Evolutionary conservation across 192 early-diverging fungal species (phyloP).

Genomic region (Thamnidium elegans): DNA sequence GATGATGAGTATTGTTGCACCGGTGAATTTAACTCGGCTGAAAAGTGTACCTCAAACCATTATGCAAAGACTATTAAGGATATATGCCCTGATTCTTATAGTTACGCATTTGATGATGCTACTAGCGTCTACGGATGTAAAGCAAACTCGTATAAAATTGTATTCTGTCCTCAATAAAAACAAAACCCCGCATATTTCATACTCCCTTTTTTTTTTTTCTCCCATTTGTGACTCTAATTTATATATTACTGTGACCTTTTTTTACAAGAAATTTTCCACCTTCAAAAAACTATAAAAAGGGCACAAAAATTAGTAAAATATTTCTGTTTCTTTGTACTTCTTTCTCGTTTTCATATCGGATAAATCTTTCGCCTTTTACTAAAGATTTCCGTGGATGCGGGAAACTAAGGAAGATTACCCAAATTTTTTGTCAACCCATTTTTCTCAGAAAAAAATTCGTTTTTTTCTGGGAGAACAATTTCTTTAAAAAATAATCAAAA

Average conservation of each 20-base stretch:
- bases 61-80: slow-evolving; percentile 30
- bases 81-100: slow-evolving; percentile 28
- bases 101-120: slow-evolving; percentile 30
- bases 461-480: no score
- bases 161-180: slow-evolving; percentile 26
- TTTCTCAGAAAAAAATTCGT: no score
- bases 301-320: not conserved
- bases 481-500: no score
- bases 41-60: slow-evolving; percentile 24
- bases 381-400: slow-evolving; percentile 22
- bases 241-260: no score
- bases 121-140: slow-evolving; percentile 30
- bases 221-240: no score
- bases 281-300: not conserved
- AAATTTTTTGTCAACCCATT: slow-evolving; percentile 8
- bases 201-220: no score
- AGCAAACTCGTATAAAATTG: slow-evolving; percentile 19
- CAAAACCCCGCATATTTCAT: no score
- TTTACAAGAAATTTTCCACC: no score
- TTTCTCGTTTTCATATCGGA: slow-evolving; percentile 16
- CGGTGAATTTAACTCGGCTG: slow-evolving; percentile 18
- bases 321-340: slow-evolving; percentile 3
- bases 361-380: slow-evolving; percentile 27
- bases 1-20: slow-evolving; percentile 29
- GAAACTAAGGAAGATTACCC: slow-evolving; percentile 8